A percentile compares a stretch with the other conserved stretches of the same genome.
These are phyloP conservation scores for Elsinoe arachidis DNA, from an alignment of 2,329 filamentous ascomycete genomes.

Conservation along the genomic window DNA sequence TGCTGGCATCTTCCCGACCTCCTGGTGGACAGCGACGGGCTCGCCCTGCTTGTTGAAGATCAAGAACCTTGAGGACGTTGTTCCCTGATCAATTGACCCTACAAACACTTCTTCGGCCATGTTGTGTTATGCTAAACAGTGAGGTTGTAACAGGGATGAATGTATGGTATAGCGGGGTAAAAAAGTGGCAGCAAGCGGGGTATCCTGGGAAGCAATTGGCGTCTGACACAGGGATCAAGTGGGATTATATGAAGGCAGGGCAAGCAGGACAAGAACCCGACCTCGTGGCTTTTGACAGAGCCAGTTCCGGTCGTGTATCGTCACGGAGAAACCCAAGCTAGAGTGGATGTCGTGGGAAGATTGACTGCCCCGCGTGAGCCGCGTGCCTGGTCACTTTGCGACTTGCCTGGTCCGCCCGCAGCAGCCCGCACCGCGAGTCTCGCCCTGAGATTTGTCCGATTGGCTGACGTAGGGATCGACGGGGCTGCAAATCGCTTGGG, in stretches of 20 bases:
- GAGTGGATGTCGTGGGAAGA: background rate
- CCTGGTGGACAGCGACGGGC: conserved; percentile 73
- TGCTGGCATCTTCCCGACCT: conserved; percentile 26
- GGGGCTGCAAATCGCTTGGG: background rate
- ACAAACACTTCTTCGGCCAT: conserved; percentile 54
- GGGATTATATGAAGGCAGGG: conserved; percentile 1
- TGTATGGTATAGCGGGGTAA: background rate
- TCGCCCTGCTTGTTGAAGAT: conserved; percentile 77
- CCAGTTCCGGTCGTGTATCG: background rate
- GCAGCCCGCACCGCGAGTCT: background rate
- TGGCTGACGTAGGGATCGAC: conserved; percentile 1
- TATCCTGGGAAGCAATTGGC: background rate
- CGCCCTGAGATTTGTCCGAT: conserved; percentile 3
- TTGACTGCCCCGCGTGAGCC: background rate
- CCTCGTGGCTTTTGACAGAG: conserved; percentile 6
- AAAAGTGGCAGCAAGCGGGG: background rate
- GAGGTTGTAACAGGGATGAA: background rate
- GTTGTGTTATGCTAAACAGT: background rate
- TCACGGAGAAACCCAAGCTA: conserved; percentile 8
- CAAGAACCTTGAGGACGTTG: conserved; percentile 80
- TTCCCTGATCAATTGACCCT: conserved; percentile 84
- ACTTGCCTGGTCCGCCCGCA: background rate
- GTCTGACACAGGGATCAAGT: background rate
- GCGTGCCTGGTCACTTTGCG: background rate
- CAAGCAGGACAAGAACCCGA: background rate